Evolutionary conservation across 2,329 filamentous ascomycete species (phyloP).

Genomic region (Pestalotiopsis sp.): DNA sequence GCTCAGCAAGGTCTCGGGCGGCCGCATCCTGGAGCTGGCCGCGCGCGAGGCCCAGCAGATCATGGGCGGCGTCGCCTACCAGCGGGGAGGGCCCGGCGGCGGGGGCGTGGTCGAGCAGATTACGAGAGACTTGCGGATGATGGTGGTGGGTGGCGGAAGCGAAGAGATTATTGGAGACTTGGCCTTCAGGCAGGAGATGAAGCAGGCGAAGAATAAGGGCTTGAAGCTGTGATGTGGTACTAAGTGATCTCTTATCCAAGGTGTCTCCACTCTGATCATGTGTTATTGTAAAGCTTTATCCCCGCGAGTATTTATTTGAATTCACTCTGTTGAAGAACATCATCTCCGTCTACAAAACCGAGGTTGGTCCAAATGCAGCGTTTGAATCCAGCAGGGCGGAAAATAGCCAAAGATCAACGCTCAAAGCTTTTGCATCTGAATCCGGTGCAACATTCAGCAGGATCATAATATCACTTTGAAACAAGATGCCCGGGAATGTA

Average conservation of each 20-base stretch:
- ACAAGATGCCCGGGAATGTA: too few species aligned
- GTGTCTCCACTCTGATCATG: too few species aligned
- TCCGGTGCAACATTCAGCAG: too few species aligned
- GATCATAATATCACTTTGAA: too few species aligned
- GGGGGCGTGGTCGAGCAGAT: constrained; percentile 50
- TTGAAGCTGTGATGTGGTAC: constrained; percentile 13
- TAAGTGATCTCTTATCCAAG: not conserved
- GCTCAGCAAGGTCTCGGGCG: constrained; percentile 44
- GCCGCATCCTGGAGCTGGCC: constrained; percentile 45
- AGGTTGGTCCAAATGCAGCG: too few species aligned
- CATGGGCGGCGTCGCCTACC: constrained; percentile 50
- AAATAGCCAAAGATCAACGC: too few species aligned
- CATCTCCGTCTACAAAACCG: too few species aligned
- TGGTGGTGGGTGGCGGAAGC: constrained; percentile 52
- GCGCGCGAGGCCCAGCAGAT: constrained; percentile 51
- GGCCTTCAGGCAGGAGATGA: constrained; percentile 44
- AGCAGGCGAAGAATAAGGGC: constrained; percentile 17
- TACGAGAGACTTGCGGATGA: constrained; percentile 49
- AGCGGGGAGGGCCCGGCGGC: constrained; percentile 42
- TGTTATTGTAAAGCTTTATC: too few species aligned
- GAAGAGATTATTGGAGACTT: constrained; percentile 52
- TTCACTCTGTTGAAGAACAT: too few species aligned
- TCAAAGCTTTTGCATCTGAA: too few species aligned
- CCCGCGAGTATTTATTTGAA: too few species aligned
- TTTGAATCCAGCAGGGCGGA: too few species aligned